A percentile compares a stretch with the other conserved stretches of the same genome.
phyloP scores from a whole-genome alignment of 176 grass and related monocot species.

The Thinopyrum elongatum region DNA sequence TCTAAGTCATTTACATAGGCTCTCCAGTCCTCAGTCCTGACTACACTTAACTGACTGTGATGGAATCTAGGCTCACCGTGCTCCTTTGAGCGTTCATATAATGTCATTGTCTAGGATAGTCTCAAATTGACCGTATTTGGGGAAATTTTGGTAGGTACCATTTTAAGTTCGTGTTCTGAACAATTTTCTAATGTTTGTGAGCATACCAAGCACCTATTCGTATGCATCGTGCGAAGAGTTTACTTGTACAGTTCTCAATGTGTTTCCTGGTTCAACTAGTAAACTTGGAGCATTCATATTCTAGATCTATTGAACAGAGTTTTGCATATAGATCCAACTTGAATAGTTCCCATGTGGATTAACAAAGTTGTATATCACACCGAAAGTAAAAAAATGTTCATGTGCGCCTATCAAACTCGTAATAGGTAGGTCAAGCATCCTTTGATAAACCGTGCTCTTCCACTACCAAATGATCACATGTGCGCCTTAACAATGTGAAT shows the following conservation, averaged over 20 bases:
- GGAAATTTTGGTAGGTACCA: constrained; percentile 1
- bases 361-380: neutral
- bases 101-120: neutral
- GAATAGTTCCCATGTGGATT: constrained; percentile 20
- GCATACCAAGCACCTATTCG: neutral
- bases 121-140: neutral
- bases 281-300: neutral
- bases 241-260: neutral
- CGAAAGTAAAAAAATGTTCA: neutral
- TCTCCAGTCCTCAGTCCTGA: neutral
- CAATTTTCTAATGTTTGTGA: neutral
- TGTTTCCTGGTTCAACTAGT: neutral
- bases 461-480: neutral
- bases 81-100: neutral
- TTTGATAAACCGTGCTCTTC: neutral
- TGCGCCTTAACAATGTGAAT: neutral
- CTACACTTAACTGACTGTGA: neutral
- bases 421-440: neutral
- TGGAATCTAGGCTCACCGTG: neutral
- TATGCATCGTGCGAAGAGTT: neutral
- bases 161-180: neutral
- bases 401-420: neutral
- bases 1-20: neutral
- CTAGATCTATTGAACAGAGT: neutral
- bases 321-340: neutral